Conservation (phyloP, 2,329 filamentous ascomycete species). For the Venturiaceae sp. region DNA sequence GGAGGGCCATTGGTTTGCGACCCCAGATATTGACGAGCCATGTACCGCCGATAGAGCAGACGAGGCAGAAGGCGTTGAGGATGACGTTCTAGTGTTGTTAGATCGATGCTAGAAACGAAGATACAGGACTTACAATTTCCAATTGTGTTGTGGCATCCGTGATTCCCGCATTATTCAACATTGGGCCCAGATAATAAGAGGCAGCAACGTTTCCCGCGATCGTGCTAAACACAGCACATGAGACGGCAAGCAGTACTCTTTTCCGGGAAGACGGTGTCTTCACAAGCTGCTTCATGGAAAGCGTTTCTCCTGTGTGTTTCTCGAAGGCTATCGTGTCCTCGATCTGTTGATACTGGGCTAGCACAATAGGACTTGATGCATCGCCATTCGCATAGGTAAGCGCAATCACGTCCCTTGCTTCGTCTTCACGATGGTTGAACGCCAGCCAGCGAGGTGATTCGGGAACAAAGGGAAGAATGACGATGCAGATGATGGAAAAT, state of each 20-base stretch:
- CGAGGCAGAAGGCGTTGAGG: conserved; percentile 41
- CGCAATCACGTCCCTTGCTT: conserved; percentile 32
- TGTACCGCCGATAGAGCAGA: conserved; percentile 32
- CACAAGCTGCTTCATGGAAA: conserved; percentile 27
- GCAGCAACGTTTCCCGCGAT: conserved; percentile 31
- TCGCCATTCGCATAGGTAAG: conserved; percentile 36
- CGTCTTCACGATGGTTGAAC: conserved; percentile 28
- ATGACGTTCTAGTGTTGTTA: conserved; percentile 32
- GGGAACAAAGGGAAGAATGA: conserved; percentile 31
- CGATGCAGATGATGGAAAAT: conserved; percentile 29
- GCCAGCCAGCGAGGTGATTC: conserved; percentile 41
- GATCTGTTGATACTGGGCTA: conserved; percentile 35
- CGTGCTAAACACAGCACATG: conserved; percentile 23
- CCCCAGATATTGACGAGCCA: conserved; percentile 33
- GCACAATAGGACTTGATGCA: conserved; percentile 25
- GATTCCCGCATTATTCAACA: conserved; percentile 38
- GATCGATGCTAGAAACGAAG: not conserved
- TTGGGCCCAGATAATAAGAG: conserved; percentile 31
- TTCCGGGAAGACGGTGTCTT: conserved; percentile 26
- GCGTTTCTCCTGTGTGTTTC: conserved; percentile 27
- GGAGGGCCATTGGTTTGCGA: conserved; percentile 33
- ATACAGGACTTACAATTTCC: conserved; percentile 21
- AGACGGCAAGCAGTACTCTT: conserved; percentile 30
- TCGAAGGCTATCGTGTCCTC: conserved; percentile 37
- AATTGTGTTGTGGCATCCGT: conserved; percentile 33